These are phyloP conservation scores for Neurospora crassa DNA, from an alignment of 2,329 filamentous ascomycete genomes.

Conservation along the genomic window DNA sequence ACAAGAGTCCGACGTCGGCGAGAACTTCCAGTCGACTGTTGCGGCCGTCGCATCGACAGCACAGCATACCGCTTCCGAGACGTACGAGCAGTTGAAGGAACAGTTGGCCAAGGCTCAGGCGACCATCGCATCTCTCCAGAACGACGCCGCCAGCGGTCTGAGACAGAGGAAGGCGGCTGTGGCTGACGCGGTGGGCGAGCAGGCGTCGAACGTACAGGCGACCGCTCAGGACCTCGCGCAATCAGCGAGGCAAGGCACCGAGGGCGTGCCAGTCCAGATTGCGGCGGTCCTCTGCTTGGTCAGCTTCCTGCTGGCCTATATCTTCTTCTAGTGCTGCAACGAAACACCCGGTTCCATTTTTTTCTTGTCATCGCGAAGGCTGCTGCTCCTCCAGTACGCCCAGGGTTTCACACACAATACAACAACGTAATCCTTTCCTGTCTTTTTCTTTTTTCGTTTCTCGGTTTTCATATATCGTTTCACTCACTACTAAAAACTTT, in stretches of 20 bases:
- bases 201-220: conserved; percentile 14
- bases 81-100: conserved; percentile 22
- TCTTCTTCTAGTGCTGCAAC: conserved; percentile 65
- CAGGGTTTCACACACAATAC: background rate
- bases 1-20: conserved; percentile 5
- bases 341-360: background rate
- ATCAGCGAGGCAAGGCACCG: conserved; percentile 46
- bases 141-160: conserved; percentile 53
- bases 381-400: background rate
- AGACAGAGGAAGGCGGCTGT: conserved; percentile 60
- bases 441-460: background rate
- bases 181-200: conserved; percentile 29
- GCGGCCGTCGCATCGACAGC: conserved; percentile 13
- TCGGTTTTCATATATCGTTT: background rate
- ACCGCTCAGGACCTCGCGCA: conserved; percentile 41
- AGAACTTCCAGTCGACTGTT: conserved; percentile 9
- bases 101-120: conserved; percentile 55
- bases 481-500: background rate
- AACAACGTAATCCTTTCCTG: background rate
- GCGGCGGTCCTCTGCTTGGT: conserved; percentile 76
- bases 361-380: background rate
- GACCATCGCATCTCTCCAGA: conserved; percentile 58
- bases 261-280: conserved; percentile 80
- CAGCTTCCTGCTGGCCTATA: conserved; percentile 88
- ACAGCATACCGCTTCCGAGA: conserved; percentile 15